phyloP scores from a whole-genome alignment of 2,329 filamentous ascomycete species.

The Cercospora janseana region DNA sequence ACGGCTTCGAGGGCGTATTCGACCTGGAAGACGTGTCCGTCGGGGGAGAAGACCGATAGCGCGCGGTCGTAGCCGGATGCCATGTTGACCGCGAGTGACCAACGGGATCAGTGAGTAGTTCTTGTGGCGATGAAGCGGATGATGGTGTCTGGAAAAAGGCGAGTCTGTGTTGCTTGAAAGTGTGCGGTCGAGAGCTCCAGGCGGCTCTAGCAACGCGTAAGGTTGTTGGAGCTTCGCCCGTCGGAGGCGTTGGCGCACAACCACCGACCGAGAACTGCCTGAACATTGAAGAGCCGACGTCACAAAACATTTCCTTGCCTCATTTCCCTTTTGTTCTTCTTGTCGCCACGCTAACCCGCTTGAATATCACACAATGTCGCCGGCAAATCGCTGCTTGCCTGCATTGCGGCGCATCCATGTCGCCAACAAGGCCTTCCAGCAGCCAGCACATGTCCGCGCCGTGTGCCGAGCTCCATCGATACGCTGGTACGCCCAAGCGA shows the following conservation, averaged over 20 bases:
- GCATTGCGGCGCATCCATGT: conserved; percentile 35
- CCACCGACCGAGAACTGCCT: conserved; percentile 11
- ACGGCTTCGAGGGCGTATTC: conserved; percentile 99
- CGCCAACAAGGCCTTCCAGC: conserved; percentile 35
- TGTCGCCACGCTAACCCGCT: neutral
- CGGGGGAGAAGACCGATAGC: conserved; percentile 97
- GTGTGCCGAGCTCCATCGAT: conserved; percentile 24
- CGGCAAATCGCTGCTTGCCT: conserved; percentile 29
- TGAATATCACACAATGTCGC: conserved; percentile 32
- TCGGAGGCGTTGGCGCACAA: too few species aligned
- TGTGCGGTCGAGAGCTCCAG: conserved; percentile 17
- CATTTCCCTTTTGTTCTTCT: neutral
- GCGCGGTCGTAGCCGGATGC: conserved; percentile 98
- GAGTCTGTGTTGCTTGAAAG: conserved; percentile 10
- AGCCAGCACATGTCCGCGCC: conserved; percentile 28
- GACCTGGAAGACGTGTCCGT: conserved; percentile 99
- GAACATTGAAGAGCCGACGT: conserved; percentile 6
- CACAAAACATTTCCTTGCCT: conserved; percentile 3
- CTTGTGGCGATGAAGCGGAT: neutral
- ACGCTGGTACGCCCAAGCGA: conserved; percentile 28
- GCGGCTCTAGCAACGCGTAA: conserved; percentile 12
- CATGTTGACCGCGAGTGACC: conserved; percentile 53
- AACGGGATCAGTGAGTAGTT: neutral
- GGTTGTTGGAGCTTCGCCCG: too few species aligned
- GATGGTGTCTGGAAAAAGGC: conserved; percentile 6